phyloP scores from a whole-genome alignment of 2,329 filamentous ascomycete species.

The Paradendryphiella salina region DNA sequence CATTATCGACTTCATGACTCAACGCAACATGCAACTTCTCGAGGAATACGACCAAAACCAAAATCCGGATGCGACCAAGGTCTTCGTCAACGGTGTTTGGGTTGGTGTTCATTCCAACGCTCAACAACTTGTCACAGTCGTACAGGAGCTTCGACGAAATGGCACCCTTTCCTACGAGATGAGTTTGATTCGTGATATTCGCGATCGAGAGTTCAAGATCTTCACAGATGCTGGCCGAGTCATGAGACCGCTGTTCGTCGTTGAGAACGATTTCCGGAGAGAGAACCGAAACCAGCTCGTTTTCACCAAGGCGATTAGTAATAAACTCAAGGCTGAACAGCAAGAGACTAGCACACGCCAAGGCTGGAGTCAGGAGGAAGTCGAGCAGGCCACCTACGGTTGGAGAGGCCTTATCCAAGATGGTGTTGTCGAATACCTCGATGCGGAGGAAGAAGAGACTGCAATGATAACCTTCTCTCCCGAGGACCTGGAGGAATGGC shows the following conservation, averaged over 20 bases:
- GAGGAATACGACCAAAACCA: slow-evolving; percentile 75
- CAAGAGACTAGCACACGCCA: slow-evolving; percentile 62
- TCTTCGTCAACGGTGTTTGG: slow-evolving; percentile 98
- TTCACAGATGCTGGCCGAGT: slow-evolving; percentile 97
- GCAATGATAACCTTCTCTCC: slow-evolving; percentile 99
- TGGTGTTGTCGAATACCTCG: slow-evolving; percentile 92
- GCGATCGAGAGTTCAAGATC: slow-evolving; percentile 97
- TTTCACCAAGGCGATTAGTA: slow-evolving; percentile 78
- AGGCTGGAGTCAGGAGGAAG: slow-evolving; percentile 62
- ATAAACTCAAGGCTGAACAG: slow-evolving; percentile 72
- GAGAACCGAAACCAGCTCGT: slow-evolving; percentile 75
- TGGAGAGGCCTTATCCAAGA: slow-evolving; percentile 84
- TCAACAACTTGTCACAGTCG: slow-evolving; percentile 77
- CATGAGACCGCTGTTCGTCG: slow-evolving; percentile 89
- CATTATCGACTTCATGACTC: slow-evolving; percentile 93
- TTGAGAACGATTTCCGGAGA: slow-evolving; percentile 80
- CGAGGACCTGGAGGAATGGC: slow-evolving; percentile 76
- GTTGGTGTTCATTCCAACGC: slow-evolving; percentile 93
- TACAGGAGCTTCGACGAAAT: slow-evolving; percentile 75
- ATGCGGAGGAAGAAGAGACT: slow-evolving; percentile 97
- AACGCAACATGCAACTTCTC: slow-evolving; percentile 91
- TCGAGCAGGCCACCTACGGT: slow-evolving; percentile 68
- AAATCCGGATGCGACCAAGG: slow-evolving; percentile 91
- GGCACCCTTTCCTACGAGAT: slow-evolving; percentile 89
- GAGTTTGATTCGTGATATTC: slow-evolving; percentile 91